Percentiles rank a stretch among this genome's conserved stretches.
phyloP scores from a whole-genome alignment of 306 rosid genomes.

The Boehmeria nivea region DNA sequence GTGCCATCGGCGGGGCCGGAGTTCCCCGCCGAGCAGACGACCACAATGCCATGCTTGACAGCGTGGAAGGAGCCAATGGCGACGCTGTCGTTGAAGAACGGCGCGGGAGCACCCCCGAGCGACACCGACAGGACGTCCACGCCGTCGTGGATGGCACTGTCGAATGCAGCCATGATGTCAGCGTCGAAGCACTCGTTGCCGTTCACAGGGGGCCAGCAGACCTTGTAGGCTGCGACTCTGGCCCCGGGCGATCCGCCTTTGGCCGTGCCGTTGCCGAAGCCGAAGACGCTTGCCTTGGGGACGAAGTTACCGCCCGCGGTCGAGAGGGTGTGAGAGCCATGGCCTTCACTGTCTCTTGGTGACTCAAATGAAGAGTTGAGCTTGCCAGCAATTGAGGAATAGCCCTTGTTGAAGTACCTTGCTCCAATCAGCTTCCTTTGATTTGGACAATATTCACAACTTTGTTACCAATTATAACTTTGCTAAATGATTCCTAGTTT shows the following conservation, averaged over 20 bases:
- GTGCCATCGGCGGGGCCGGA: constrained; percentile 60
- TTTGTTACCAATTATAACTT: background rate
- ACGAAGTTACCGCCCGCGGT: constrained; percentile 85
- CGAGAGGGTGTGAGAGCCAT: constrained; percentile 87
- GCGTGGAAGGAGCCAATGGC: constrained; percentile 91
- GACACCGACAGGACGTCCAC: constrained; percentile 77
- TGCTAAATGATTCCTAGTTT: too few species aligned
- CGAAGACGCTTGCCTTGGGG: constrained; percentile 49
- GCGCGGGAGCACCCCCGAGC: constrained; percentile 47
- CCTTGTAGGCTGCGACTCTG: constrained; percentile 81
- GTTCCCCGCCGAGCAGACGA: constrained; percentile 88
- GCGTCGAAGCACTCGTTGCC: constrained; percentile 72
- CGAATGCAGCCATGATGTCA: constrained; percentile 73
- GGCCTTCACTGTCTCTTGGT: constrained; percentile 78
- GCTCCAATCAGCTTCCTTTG: constrained; percentile 87
- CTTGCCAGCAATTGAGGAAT: constrained; percentile 33
- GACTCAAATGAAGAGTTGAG: constrained; percentile 55
- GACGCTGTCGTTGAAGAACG: constrained; percentile 53
- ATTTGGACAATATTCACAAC: background rate
- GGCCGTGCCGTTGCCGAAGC: constrained; percentile 72
- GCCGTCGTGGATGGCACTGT: constrained; percentile 70
- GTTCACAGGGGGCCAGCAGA: constrained; percentile 70
- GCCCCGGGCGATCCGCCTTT: constrained; percentile 87
- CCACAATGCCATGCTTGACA: constrained; percentile 56
- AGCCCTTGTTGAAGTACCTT: constrained; percentile 84